Conservation (phyloP, 805 yeast genomes). For the Clavispora asparagi region DNA sequence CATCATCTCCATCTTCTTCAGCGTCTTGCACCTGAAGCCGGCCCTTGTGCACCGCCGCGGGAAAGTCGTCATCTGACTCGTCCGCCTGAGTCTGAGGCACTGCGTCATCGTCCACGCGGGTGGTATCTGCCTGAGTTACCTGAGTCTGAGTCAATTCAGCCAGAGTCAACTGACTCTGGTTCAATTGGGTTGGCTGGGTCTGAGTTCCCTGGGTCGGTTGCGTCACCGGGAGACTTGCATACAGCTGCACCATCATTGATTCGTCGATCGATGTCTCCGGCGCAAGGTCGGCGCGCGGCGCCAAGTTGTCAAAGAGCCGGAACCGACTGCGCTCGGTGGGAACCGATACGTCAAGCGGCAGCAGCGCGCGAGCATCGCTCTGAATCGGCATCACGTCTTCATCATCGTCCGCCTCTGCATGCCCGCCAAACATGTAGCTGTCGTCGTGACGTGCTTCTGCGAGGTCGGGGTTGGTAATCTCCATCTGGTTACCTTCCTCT, state of each 20-base stretch:
- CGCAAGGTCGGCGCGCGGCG: conserved; percentile 14
- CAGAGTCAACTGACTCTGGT: conserved; percentile 13
- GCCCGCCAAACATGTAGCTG: conserved; percentile 16
- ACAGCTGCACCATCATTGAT: conserved; percentile 12
- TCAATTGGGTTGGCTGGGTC: conserved; percentile 3
- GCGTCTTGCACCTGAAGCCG: conserved; percentile 17
- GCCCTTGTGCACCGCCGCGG: conserved; percentile 20
- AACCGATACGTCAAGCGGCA: not conserved
- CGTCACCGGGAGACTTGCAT: conserved; percentile 16
- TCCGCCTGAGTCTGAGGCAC: not conserved
- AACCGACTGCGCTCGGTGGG: conserved; percentile 3
- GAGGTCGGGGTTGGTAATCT: conserved; percentile 9
- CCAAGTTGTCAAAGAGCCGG: conserved; percentile 24
- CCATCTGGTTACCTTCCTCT: conserved; percentile 5
- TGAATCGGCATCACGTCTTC: conserved; percentile 12
- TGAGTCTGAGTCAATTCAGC: conserved; percentile 1
- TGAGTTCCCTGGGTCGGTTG: conserved; percentile 2
- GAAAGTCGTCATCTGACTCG: conserved; percentile 20
- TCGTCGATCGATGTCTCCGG: not conserved
- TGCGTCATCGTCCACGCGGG: no score
- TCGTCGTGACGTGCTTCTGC: conserved; percentile 10
- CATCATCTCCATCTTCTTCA: conserved; percentile 11
- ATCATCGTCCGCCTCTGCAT: conserved; percentile 4
- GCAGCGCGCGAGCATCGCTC: conserved; percentile 4
- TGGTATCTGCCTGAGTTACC: conserved; percentile 1